Conservation (phyloP, 2,329 filamentous ascomycete genomes). For the Fusarium liriodendri region DNA sequence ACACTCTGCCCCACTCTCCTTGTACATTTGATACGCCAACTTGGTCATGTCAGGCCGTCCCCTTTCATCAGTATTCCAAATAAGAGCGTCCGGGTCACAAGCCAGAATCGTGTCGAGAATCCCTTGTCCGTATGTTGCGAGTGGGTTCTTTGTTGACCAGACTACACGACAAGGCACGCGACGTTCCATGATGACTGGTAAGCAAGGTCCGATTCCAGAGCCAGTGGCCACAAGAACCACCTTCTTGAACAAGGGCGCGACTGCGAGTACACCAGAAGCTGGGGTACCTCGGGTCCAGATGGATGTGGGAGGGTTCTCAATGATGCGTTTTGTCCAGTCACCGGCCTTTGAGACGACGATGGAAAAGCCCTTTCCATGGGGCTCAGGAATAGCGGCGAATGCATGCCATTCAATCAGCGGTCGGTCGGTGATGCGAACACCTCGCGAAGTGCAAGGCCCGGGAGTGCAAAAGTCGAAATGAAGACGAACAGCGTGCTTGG, state of each 20-base stretch:
- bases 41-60: slow-evolving; percentile 63
- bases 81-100: slow-evolving; percentile 26
- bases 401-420: slow-evolving; percentile 76
- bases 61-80: slow-evolving; percentile 66
- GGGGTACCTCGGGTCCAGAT: slow-evolving; percentile 74
- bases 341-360: slow-evolving; percentile 74
- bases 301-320: slow-evolving; percentile 65
- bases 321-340: slow-evolving; percentile 74
- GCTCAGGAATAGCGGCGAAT: slow-evolving; percentile 75
- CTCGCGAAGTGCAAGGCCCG: slow-evolving; percentile 24
- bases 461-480: slow-evolving; percentile 71
- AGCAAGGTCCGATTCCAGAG: slow-evolving; percentile 33
- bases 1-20: slow-evolving; percentile 68
- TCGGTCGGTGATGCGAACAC: slow-evolving; percentile 65
- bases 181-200: slow-evolving; percentile 33
- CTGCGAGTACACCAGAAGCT: slow-evolving; percentile 57
- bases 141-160: slow-evolving; percentile 35
- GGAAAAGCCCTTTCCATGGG: slow-evolving; percentile 64
- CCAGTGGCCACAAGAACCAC: slow-evolving; percentile 34
- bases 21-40: slow-evolving; percentile 57
- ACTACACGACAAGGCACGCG: slow-evolving; percentile 30
- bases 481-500: slow-evolving; percentile 75
- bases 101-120: slow-evolving; percentile 27
- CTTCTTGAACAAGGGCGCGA: slow-evolving; percentile 33
- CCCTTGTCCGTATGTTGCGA: slow-evolving; percentile 19